Evolutionary conservation across 345 rosid species (phyloP), one percentile per base, ranked within the genome.

Genomic region (Eucalyptus marginata): DNA sequence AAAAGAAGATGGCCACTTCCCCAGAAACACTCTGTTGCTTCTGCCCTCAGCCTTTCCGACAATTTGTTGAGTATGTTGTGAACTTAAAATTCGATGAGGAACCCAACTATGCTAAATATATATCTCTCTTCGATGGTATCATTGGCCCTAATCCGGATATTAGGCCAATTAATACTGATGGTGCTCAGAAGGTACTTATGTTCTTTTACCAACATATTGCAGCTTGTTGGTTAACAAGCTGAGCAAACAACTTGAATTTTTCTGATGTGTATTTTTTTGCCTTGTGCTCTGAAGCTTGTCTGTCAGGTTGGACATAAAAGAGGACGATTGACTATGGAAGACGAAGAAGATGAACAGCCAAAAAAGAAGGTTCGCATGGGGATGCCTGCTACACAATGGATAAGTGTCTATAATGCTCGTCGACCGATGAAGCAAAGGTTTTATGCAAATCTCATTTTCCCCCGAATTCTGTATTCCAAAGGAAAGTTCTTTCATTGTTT

Each of bases 341-440:
- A 95, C 66, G 99, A 97, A 89, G 99, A 95, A 40, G 98, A 96
- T 90, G 98, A 97, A 89, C 99, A 96, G 87, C 96, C 98, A 86
- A 97, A 97, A 95, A 96, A 96, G 89, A 97, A 96, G 93, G 92
- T 97, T 87, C 94, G 99, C 64, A 94, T 97, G 96, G 99, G 99
- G 88, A 96, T 97, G 99, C 99, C 99, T 86, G 97, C 98, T 90
- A 95, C 96, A 49, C 99, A 97, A 90, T 97, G 99, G 99, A 97
- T 97, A 89, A 97, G 99, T 90, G 93, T 97, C 62, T 97, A 97
- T 92, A 97, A 93, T 94, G 98, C 99, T 88, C 97, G 97, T 89
- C 96, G 97, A 88, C 98, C 99, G 25, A 97, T 97, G 99, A 97
- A 95, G 92, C 99, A 97, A 92, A 94, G 98, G 99, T 96, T 89